Evolutionary conservation across 805 yeast species (phyloP).

Genomic region (Kregervanrija pseudodelftensis): DNA sequence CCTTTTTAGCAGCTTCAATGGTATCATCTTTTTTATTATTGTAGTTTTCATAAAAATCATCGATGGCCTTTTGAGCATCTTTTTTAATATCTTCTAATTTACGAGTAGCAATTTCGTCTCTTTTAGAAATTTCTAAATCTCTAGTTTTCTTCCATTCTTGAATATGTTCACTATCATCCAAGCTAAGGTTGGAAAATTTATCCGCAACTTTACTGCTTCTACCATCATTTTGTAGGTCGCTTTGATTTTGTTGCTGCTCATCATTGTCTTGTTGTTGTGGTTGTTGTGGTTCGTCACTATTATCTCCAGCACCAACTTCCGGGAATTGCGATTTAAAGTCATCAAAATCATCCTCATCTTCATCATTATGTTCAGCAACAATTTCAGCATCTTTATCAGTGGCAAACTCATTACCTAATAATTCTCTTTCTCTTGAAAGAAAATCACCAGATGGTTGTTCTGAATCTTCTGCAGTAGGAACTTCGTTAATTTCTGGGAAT

Average conservation of each 20-base stretch:
- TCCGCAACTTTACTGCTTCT: slow-evolving; percentile 38
- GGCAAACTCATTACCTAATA: slow-evolving; percentile 64
- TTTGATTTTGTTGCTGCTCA: neutral
- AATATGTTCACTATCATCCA: slow-evolving; percentile 51
- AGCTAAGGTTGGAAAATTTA: slow-evolving; percentile 30
- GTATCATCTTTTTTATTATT: slow-evolving; percentile 73
- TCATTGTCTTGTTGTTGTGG: slow-evolving; percentile 7
- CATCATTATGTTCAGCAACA: slow-evolving; percentile 24
- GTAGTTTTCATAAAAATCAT: slow-evolving; percentile 88
- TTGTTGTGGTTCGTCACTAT: neutral
- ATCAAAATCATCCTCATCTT: slow-evolving; percentile 39
- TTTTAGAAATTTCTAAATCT: slow-evolving; percentile 66
- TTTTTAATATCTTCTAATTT: slow-evolving; percentile 61
- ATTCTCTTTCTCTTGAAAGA: slow-evolving; percentile 59
- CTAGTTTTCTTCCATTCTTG: slow-evolving; percentile 79
- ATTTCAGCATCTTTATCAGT: slow-evolving; percentile 54
- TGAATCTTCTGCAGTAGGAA: slow-evolving; percentile 26
- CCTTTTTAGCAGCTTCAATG: slow-evolving; percentile 53
- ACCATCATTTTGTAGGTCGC: neutral
- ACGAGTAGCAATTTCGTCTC: slow-evolving; percentile 64
- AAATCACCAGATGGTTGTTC: slow-evolving; percentile 37
- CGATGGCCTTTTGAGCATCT: slow-evolving; percentile 76
- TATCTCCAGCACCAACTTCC: slow-evolving; percentile 35
- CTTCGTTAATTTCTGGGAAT: slow-evolving; percentile 62
- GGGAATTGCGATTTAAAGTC: slow-evolving; percentile 64